A percentile compares a stretch with the other conserved stretches of the same genome.
Evolutionary conservation across 805 yeast species (phyloP).

Genomic region (Cyberlindnera maritima): DNA sequence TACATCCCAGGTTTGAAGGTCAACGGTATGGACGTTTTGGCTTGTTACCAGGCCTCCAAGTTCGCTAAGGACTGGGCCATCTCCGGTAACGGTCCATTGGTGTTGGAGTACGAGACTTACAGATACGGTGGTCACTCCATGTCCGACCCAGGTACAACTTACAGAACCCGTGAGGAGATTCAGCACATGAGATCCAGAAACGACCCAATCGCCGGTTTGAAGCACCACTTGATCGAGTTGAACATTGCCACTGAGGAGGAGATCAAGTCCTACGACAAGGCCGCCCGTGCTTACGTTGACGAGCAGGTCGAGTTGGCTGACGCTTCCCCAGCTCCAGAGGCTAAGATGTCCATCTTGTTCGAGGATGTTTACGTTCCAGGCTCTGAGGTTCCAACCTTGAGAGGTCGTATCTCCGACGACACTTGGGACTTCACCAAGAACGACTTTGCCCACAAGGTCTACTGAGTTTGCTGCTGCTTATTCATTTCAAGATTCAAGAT

Average conservation of each 20-base stretch:
- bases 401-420: slow-evolving; percentile 97
- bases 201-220: slow-evolving; percentile 96
- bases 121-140: slow-evolving; percentile 99
- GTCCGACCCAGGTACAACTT: slow-evolving; percentile 99
- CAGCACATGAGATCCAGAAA: slow-evolving; percentile 98
- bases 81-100: slow-evolving; percentile 93
- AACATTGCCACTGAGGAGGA: slow-evolving; percentile 91
- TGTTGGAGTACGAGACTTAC: slow-evolving; percentile 95
- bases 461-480: slow-evolving; percentile 13
- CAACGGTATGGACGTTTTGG: slow-evolving; percentile 97
- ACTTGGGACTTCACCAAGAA: slow-evolving; percentile 73
- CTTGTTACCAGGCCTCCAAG: slow-evolving; percentile 92
- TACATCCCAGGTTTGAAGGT: slow-evolving; percentile 98
- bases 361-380: slow-evolving; percentile 97
- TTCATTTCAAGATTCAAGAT: neutral
- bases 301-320: slow-evolving; percentile 94
- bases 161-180: slow-evolving; percentile 99
- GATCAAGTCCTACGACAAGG: slow-evolving; percentile 91
- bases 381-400: slow-evolving; percentile 83
- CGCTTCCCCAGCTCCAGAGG: slow-evolving; percentile 92
- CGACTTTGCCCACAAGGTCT: slow-evolving; percentile 38
- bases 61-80: slow-evolving; percentile 96
- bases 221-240: slow-evolving; percentile 78
- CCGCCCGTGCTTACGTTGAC: slow-evolving; percentile 92
- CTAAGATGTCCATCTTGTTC: slow-evolving; percentile 89